Evolutionary conservation across 495 filamentous ascomycete genomes (phyloP).

Genomic region (Penicillium angulare): DNA sequence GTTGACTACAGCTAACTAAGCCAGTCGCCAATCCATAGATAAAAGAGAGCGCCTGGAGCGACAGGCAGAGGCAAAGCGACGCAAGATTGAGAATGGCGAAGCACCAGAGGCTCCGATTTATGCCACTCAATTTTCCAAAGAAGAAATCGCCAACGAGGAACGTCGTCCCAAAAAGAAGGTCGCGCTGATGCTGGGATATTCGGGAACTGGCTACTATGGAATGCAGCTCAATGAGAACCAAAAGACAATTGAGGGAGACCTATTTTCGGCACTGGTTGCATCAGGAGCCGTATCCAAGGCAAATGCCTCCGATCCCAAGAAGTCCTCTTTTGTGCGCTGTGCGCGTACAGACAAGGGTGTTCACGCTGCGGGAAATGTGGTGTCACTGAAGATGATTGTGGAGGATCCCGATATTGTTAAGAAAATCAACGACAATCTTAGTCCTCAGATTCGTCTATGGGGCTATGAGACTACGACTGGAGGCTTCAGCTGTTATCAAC

Average conservation of each 20-base stretch:
- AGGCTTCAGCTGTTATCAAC: conserved; percentile 85
- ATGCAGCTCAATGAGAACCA: conserved; percentile 78
- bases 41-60: conserved; percentile 61
- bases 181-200: conserved; percentile 91
- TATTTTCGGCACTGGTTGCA: conserved; percentile 85
- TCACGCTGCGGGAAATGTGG: conserved; percentile 93
- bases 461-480: conserved; percentile 80
- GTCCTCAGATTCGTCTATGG: conserved; percentile 90
- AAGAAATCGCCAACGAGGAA: conserved; percentile 81
- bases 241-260: conserved; percentile 95
- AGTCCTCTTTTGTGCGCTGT: conserved; percentile 90
- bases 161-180: conserved; percentile 92
- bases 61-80: conserved; percentile 57
- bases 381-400: conserved; percentile 92
- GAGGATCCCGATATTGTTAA: conserved; percentile 83
- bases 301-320: conserved; percentile 94
- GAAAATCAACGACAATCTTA: conserved; percentile 85
- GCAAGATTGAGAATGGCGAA: conserved; percentile 50
- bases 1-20: conserved; percentile 54
- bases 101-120: conserved; percentile 41
- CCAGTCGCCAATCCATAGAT: conserved; percentile 60
- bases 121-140: conserved; percentile 60
- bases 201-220: conserved; percentile 94
- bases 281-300: conserved; percentile 95
- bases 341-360: conserved; percentile 97